Percentiles rank a stretch among this genome's conserved stretches.
Evolutionary conservation across 2,329 filamentous ascomycete genomes (phyloP).

Genomic region (Lachnellula arida): DNA sequence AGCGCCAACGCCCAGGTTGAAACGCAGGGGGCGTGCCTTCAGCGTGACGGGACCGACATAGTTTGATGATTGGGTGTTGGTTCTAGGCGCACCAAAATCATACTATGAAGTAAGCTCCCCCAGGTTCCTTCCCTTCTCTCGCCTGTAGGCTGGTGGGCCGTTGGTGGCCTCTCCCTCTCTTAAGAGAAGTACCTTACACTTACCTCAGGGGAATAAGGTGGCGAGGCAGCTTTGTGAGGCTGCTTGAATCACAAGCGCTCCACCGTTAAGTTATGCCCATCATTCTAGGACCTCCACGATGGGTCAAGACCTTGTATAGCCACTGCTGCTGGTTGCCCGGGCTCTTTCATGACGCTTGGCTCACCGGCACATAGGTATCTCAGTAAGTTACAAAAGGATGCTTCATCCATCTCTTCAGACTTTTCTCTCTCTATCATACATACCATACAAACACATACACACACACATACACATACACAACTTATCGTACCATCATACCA

Average conservation of each 20-base stretch:
- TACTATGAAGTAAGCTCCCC: neutral
- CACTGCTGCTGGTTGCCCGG: neutral
- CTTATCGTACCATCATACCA: neutral
- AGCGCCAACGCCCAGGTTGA: slow-evolving; percentile 1
- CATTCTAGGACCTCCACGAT: neutral
- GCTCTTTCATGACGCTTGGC: neutral
- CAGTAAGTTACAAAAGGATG: neutral
- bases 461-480: neutral
- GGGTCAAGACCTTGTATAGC: slow-evolving; percentile 2
- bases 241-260: neutral
- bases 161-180: neutral
- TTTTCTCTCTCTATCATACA: neutral
- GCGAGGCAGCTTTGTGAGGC: slow-evolving; percentile 2
- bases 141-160: no score
- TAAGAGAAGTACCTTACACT: no score
- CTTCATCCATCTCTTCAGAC: neutral
- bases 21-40: neutral
- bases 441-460: neutral
- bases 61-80: neutral
- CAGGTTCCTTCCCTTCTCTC: neutral
- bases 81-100: neutral
- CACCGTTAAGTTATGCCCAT: neutral
- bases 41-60: neutral
- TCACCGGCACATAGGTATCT: neutral
- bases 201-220: neutral